Base-by-base conservation (phyloP, 495 filamentous ascomycete species). In the Bacidia rubella region DNA sequence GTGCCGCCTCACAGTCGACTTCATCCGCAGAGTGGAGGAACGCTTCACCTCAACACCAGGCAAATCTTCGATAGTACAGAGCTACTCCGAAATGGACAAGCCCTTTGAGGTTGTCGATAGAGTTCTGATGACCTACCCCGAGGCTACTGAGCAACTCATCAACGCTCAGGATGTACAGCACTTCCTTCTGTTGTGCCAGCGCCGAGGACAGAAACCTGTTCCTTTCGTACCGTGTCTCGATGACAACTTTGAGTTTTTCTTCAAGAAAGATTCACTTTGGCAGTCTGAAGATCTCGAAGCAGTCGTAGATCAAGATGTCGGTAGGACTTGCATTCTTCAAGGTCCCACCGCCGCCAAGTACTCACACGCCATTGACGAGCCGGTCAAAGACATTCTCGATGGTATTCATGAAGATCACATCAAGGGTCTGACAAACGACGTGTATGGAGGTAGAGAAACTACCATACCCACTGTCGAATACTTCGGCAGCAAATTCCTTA, bases 241-340 rank as follows among this genome's bases (percentile, higher is more conserved):
- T 65, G 90, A 94, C 51, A 90, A 85, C 58, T 96, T 98, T 47
- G 92, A 96, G 65, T 93, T 88, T 66, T 98, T 83, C 72, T 97
- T 98, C 81, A 98, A 98, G 81, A 98, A 98, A 70, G 92, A 98
- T 67, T 96, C 90, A n/a, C 79, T 98, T 24, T 98, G 92, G 92
- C 92, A 98, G 68, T 95, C 90, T 0, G 92, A 98, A 67, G 90
- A 97, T 63, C 77, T 98, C 11, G 90, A 87, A 56, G 92, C 92
- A 32, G 92, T 98, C 60, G 86, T 96, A 47, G 90, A 74, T 57
- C 90, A 96, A 67, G 92, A 98, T 67, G 92, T 96, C 50, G 89
- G 86, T 40, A 77, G 92, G 52, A 90, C 87, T 5, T 95, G 88
- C 73, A 96, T 98, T 66, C 71, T 98, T 50, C 92, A 98, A 65